Evolutionary conservation across 1,139 yeast species (phyloP), one percentile per base, ranked within the genome.

Genomic region (Pichia inconspicua): DNA sequence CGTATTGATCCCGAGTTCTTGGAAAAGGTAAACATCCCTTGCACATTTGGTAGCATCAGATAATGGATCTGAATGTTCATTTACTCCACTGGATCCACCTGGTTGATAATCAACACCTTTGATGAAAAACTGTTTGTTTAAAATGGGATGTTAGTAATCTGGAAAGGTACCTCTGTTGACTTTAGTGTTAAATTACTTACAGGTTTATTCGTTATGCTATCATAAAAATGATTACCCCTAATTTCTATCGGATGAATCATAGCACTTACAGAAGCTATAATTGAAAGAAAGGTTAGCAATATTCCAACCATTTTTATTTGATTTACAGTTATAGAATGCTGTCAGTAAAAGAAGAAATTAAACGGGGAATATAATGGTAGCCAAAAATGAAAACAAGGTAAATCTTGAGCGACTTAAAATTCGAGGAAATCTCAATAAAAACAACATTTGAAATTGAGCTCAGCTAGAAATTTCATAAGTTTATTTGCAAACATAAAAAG

Each of bases 21-120:
- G 90, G 64, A 88, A 82, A 42, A 86, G 68, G 34, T 73, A 70
- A 34, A 85, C 78, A 62, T 88, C 96, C 53, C 96, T 73, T 4
- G 86, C 80, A 67, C 96, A 88, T 31, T 66, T 62, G 27, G 71
- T 68, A 11, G 81, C 76, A 58, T 87, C 83, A 0, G 95, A 83
- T 40, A 90, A 71, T 0, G 95, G 96, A 59, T 89, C 96, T 14
- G 62, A 62, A 9, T 59, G 54, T 2, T 65, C 68, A 39, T 77
- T 75, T 0, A 74, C 75, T 7, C 75, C 75, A 2, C 86, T 78
- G 0, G 87, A 77, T 3, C 88, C 88, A 47, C 87, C 88, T 0
- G 85, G 86, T 59, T 81, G 86, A 60, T 82, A 82, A 62, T 82
- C 89, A 12, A 73, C 74, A 32, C 96, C 96, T 61, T 77, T 81